Evolutionary conservation across 805 yeast genomes (phyloP).

Genomic region (Phaffomyces opuntiae): DNA sequence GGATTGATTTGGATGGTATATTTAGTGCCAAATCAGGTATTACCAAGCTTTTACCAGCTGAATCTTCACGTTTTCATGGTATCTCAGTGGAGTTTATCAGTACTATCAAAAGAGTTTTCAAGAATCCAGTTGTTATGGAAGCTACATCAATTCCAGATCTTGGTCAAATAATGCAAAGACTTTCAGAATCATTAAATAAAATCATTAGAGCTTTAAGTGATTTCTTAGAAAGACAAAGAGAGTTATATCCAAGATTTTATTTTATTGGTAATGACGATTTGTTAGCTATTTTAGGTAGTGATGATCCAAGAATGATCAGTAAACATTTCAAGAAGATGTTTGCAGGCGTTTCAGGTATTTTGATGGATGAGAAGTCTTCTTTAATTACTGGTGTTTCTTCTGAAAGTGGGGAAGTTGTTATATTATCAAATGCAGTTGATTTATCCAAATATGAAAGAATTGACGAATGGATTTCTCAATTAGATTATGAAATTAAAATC

Average conservation of each 20-base stretch:
- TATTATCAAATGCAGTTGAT: conserved; percentile 36
- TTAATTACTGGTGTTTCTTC: conserved; percentile 46
- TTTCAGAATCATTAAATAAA: conserved; percentile 47
- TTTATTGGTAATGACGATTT: conserved; percentile 90
- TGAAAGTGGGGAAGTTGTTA: conserved; percentile 55
- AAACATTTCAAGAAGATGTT: conserved; percentile 67
- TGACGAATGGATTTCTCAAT: conserved; percentile 52
- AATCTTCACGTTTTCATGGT: conserved; percentile 57
- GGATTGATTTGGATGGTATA: conserved; percentile 81
- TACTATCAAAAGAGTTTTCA: conserved; percentile 42
- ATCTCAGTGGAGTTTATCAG: conserved; percentile 55
- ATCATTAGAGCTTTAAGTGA: conserved; percentile 65
- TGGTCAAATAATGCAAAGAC: conserved; percentile 37
- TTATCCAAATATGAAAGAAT: conserved; percentile 35
- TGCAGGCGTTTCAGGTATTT: conserved; percentile 47
- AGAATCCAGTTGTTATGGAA: conserved; percentile 48
- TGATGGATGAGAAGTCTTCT: conserved; percentile 26
- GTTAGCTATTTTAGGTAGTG: conserved; percentile 70
- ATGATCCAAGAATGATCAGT: conserved; percentile 39
- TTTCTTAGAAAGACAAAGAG: conserved; percentile 75
- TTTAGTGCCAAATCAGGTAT: conserved; percentile 58
- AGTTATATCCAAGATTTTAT: conserved; percentile 70
- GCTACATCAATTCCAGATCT: conserved; percentile 44
- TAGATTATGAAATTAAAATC: conserved; percentile 47
- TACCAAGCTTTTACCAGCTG: conserved; percentile 57